Conservation (phyloP, 371 early-diverging fungal genomes). For the Mucor indicus region DNA sequence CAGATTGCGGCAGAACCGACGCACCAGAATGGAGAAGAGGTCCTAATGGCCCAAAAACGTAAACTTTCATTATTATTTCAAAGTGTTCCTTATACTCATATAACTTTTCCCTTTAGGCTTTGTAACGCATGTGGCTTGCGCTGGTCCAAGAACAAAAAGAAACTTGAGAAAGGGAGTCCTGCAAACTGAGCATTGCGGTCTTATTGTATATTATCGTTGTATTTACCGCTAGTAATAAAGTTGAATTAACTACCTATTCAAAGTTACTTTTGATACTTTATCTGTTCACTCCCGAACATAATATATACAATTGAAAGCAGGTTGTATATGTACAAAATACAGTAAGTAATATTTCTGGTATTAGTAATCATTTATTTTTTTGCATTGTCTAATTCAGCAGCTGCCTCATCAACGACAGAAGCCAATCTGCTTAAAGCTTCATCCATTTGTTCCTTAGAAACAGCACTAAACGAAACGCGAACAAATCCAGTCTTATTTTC, state of each 20-base stretch:
- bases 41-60: constrained; percentile 70
- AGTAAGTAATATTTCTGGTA: too few species aligned
- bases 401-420: constrained; percentile 27
- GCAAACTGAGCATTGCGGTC: too few species aligned
- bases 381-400: too few species aligned
- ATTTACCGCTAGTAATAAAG: too few species aligned
- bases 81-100: neutral
- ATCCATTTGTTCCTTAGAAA: constrained; percentile 62
- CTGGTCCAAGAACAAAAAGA: constrained; percentile 31
- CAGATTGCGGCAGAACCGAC: constrained; percentile 69
- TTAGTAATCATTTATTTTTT: too few species aligned
- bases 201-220: too few species aligned
- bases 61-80: constrained; percentile 11
- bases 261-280: too few species aligned
- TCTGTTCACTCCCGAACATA: too few species aligned
- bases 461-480: constrained; percentile 65
- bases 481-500: constrained; percentile 32
- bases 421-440: constrained; percentile 58
- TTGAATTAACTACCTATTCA: too few species aligned
- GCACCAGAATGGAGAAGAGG: constrained; percentile 88
- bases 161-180: too few species aligned
- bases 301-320: too few species aligned
- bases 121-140: constrained; percentile 59
- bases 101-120: constrained; percentile 30
- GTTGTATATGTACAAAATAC: too few species aligned